Evolutionary conservation across 805 yeast species (phyloP).

Genomic region (Wickerhamomyces silvicola): DNA sequence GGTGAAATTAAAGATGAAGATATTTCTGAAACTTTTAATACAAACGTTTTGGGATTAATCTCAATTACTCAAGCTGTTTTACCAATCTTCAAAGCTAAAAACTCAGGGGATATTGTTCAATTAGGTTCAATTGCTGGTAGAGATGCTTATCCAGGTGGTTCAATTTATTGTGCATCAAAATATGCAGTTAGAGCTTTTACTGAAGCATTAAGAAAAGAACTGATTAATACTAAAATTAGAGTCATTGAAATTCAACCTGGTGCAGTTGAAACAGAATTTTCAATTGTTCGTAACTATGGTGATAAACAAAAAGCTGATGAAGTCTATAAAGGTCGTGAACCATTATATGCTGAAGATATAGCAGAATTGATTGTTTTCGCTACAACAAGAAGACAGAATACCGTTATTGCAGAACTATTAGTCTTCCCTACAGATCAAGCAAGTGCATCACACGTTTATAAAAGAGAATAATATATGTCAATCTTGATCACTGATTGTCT

Average conservation of each 20-base stretch:
- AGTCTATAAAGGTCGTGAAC: slow-evolving; percentile 50
- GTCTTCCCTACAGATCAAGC: slow-evolving; percentile 88
- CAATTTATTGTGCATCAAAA: slow-evolving; percentile 71
- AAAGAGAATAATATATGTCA: slow-evolving; percentile 38
- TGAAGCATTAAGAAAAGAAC: slow-evolving; percentile 67
- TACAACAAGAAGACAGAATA: slow-evolving; percentile 49
- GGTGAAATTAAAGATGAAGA: slow-evolving; percentile 64
- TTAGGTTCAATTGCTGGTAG: slow-evolving; percentile 76
- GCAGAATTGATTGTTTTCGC: slow-evolving; percentile 57
- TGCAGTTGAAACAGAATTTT: slow-evolving; percentile 63
- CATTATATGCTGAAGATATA: slow-evolving; percentile 51
- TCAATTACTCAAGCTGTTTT: slow-evolving; percentile 76
- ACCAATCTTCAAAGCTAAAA: slow-evolving; percentile 61
- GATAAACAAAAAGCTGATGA: slow-evolving; percentile 46
- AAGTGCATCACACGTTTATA: slow-evolving; percentile 57
- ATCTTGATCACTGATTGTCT: background rate
- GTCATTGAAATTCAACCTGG: slow-evolving; percentile 67
- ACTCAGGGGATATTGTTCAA: slow-evolving; percentile 68
- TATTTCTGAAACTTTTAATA: slow-evolving; percentile 68
- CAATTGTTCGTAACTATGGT: slow-evolving; percentile 53
- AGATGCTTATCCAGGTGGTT: slow-evolving; percentile 75
- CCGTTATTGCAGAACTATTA: slow-evolving; percentile 67
- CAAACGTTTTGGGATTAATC: slow-evolving; percentile 84
- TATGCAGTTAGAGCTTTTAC: slow-evolving; percentile 69
- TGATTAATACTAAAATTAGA: slow-evolving; percentile 61